These are phyloP conservation scores for Pythium aquatile DNA, from an alignment of 352 stramenopile species.

Conservation along the genomic window DNA sequence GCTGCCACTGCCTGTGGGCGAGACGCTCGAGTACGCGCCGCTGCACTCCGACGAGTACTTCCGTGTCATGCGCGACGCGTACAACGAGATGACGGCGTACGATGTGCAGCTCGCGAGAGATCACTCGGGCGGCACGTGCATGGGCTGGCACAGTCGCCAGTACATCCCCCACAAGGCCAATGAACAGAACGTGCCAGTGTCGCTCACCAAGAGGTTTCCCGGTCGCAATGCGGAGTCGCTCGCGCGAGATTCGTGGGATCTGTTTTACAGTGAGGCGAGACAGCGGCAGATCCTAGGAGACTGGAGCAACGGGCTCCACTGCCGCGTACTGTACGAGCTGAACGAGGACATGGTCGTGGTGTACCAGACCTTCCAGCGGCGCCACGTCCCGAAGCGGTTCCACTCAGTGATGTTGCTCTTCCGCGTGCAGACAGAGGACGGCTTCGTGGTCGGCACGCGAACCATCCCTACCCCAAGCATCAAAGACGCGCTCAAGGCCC, in stretches of 20 bases:
- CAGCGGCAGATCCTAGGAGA: conserved; percentile 43
- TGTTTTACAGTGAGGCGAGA: conserved; percentile 34
- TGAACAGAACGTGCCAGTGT: conserved; percentile 31
- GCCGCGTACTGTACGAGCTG: conserved; percentile 45
- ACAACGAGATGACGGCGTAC: conserved; percentile 5
- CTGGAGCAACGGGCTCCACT: conserved; percentile 34
- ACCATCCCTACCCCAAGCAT: conserved; percentile 47
- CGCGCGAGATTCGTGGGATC: conserved; percentile 44
- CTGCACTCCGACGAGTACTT: conserved; percentile 11
- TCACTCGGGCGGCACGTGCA: neutral
- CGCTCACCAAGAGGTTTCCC: conserved; percentile 46
- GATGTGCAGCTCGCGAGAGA: conserved; percentile 4
- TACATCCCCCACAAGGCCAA: neutral
- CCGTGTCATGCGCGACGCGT: conserved; percentile 13
- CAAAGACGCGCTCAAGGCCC: conserved; percentile 30
- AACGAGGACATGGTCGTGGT: conserved; percentile 47
- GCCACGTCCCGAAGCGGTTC: conserved; percentile 43
- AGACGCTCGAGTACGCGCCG: conserved; percentile 12
- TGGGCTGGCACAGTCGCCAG: conserved; percentile 14
- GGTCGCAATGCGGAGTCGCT: conserved; percentile 28
- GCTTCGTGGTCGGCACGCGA: conserved; percentile 52
- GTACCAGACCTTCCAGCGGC: conserved; percentile 48
- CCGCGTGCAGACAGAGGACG: conserved; percentile 45
- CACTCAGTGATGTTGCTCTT: conserved; percentile 65
- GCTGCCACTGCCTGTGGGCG: neutral